phyloP scores from a whole-genome alignment of 768 basidiomycete genomes.

The Stropharia rugosoannulata region DNA sequence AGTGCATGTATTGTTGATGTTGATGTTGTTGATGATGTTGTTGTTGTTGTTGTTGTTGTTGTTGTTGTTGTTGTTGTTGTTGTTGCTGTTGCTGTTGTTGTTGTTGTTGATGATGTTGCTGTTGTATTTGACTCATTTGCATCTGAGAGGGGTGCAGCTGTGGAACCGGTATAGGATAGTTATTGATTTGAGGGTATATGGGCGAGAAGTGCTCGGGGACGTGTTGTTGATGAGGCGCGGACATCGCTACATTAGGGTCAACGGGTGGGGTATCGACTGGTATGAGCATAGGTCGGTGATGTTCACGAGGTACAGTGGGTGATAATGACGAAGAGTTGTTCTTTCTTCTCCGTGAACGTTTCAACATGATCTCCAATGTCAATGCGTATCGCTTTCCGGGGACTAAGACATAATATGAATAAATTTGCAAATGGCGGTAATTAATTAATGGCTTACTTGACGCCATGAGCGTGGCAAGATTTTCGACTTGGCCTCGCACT shows the following conservation, averaged over 20 bases:
- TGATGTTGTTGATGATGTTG: too few species aligned
- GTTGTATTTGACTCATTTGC: slow-evolving; percentile 19
- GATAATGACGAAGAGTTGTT: slow-evolving; percentile 57
- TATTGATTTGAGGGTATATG: slow-evolving; percentile 45
- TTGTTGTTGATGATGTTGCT: slow-evolving; percentile 12
- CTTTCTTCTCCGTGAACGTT: slow-evolving; percentile 66
- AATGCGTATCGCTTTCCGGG: slow-evolving; percentile 92
- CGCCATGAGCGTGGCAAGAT: slow-evolving; percentile 71
- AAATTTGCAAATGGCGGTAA: background rate
- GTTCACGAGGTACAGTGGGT: slow-evolving; percentile 56
- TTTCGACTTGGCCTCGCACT: slow-evolving; percentile 77
- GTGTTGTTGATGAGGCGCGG: slow-evolving; percentile 33
- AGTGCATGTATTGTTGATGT: slow-evolving; percentile 22
- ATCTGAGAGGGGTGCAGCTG: slow-evolving; percentile 25
- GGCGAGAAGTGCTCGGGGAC: slow-evolving; percentile 54
- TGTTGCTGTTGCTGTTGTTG: too few species aligned
- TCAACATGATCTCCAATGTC: slow-evolving; percentile 87
- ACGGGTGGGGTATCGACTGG: slow-evolving; percentile 39
- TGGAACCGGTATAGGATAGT: slow-evolving; percentile 25
- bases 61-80: too few species aligned
- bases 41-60: too few species aligned
- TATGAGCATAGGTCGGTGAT: slow-evolving; percentile 48
- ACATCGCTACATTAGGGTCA: slow-evolving; percentile 22
- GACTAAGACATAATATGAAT: slow-evolving; percentile 43
- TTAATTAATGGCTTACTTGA: slow-evolving; percentile 53